Base-by-base conservation (phyloP, 345 rosid species). In the Melastoma malabathricum region DNA sequence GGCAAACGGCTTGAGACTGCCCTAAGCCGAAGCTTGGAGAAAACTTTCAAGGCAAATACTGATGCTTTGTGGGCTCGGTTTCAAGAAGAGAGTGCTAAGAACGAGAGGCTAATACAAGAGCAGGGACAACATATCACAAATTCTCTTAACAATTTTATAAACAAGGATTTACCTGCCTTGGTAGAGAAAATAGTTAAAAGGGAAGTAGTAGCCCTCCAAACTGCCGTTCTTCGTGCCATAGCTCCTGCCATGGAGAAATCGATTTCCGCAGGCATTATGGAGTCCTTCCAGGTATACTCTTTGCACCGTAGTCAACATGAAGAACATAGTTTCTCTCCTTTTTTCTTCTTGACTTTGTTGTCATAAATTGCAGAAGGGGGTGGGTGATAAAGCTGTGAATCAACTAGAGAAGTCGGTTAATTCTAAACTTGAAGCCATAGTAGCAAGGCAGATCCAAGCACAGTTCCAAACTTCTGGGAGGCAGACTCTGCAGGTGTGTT, bases 381-480 rank as follows among this genome's bases (percentile, higher is more conserved):
- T 84, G 16, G 74, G 98, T 62, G 98, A 87, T 63, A 90, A 86
- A 74, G 85, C 87, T 46, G 86, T 82, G 56, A 80, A 75, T 66
- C 96, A 82, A 60, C 81, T 87, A 43, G 96, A 92, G 39, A 92
- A 78, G 59, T 78, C 95, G 31, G 80, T 92, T 59, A 80, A 61
- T 63, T 69, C 82, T 53, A 92, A 83, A 72, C 87, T 87, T 20
- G 96, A 87, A 64, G 73, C 89, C 58, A 72, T 83, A 13, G 77
- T 92, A 57, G 76, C 86, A 44, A 75, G 77, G 72, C 98, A 92
- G 73, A 92, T 92, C 55, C 83, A 78, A 59, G 66, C 83, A 50
- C 96, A 87, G 54, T 87, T 92, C 69, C 96, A 84, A 79, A 87
- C 89, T 55, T 77, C 96, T 72, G 98, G 95, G 68, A 84, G 69